phyloP scores from a whole-genome alignment of 768 basidiomycete species.

The Russula dissimulans region DNA sequence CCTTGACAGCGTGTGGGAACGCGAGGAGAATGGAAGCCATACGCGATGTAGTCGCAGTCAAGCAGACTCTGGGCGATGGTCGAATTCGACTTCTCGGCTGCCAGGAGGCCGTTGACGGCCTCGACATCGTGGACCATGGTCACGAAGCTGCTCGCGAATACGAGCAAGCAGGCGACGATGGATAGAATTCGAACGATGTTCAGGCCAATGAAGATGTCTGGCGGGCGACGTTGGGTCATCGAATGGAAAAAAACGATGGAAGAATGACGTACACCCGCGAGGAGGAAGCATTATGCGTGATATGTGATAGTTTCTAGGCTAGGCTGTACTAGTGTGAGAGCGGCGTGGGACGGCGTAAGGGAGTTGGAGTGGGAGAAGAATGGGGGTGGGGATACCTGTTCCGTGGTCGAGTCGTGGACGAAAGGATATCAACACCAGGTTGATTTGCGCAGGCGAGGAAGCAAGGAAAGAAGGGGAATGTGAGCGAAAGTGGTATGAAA shows the following conservation, averaged over 20 bases:
- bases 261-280: constrained; percentile 16
- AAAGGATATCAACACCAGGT: constrained; percentile 17
- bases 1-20: not conserved
- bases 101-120: constrained; percentile 14
- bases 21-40: not conserved
- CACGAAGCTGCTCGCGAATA: constrained; percentile 18
- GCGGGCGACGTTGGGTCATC: not conserved
- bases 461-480: not conserved
- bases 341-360: not conserved
- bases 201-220: constrained; percentile 19
- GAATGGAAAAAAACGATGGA: not conserved
- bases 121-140: constrained; percentile 19
- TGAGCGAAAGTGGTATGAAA: not conserved
- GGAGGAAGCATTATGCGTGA: constrained; percentile 16
- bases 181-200: constrained; percentile 15
- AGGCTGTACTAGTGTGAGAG: not conserved
- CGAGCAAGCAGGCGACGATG: constrained; percentile 16
- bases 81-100: constrained; percentile 13
- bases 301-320: constrained; percentile 1
- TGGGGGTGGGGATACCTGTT: not conserved
- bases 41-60: constrained; percentile 16
- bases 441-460: not conserved
- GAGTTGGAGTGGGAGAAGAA: not conserved
- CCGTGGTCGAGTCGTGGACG: not conserved
- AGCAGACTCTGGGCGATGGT: not conserved